Evolutionary conservation across 1,139 yeast genomes (phyloP), one percentile per base, ranked within the genome.

Genomic region (Sugiyamaella xylanicola): DNA sequence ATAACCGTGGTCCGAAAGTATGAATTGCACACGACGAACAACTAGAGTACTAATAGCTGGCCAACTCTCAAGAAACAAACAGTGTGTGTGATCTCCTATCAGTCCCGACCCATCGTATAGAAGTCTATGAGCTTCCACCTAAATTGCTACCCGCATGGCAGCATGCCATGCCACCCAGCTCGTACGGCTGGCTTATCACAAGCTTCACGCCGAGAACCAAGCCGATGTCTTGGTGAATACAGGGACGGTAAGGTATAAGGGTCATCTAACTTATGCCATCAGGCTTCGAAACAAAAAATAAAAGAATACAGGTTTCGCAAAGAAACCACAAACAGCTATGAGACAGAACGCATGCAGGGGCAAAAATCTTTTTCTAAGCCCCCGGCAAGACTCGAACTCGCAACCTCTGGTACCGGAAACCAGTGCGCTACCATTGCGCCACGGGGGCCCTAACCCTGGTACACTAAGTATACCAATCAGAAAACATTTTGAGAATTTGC

Each of bases 321-420:
- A n/a, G n/a, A n/a, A n/a, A n/a, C n/a, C n/a, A n/a, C n/a, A n/a
- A n/a, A n/a, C n/a, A n/a, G n/a, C n/a, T n/a, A n/a, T n/a, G n/a
- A n/a, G n/a, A n/a, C n/a, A n/a, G n/a, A n/a, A n/a, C n/a, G n/a
- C n/a, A n/a, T n/a, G n/a, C n/a, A n/a, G n/a, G n/a, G n/a, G n/a
- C 25, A 45, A 45, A 45, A 20, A 45, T 3, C 3, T 4, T 43
- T 16, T 25, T 3, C 16, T 13, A 15, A 46, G 50, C 50, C 50
- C 50, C 41, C 32, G 50, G 50, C 50, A 46, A 46, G 50, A 46
- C 29, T 46, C 50, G 50, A 46, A 46, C 50, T 46, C 50, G 50
- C 50, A 46, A 35, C 50, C 50, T 46, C 50, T 37, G 27, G 50
- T 46, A 46, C 50, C 50, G 50, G 50, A 46, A 46, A 46, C 50